A percentile compares a stretch with the other conserved stretches of the same genome.
Evolutionary conservation across 73 alveolate species (phyloP).

Genomic region (Blepharisma stoltei): DNA sequence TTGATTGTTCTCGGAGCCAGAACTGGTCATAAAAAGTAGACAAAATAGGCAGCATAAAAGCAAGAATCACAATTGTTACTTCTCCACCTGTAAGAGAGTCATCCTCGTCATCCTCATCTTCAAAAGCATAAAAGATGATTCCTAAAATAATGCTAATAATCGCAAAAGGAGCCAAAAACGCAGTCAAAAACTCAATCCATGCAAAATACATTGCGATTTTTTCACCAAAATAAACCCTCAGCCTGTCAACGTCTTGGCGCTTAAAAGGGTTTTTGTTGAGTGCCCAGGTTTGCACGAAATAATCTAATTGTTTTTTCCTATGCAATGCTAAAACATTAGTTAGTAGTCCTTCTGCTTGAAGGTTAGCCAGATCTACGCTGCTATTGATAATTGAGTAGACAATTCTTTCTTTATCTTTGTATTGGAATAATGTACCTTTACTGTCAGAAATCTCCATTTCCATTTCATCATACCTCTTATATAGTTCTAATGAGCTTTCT

Average conservation of each 20-base stretch:
- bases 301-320: neutral
- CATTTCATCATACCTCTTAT: neutral
- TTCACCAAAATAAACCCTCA: constrained; percentile 64
- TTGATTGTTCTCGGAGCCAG: constrained; percentile 14
- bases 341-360: neutral
- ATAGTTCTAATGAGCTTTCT: neutral
- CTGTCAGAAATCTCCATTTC: neutral
- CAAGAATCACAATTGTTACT: neutral
- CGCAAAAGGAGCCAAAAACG: neutral
- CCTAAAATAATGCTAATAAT: neutral
- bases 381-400: neutral
- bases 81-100: neutral
- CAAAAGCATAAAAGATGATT: neutral
- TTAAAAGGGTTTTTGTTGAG: neutral
- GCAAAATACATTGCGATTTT: constrained; percentile 63
- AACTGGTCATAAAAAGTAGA: neutral
- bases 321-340: neutral
- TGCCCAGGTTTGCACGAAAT: neutral
- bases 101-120: neutral
- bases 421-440: neutral
- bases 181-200: constrained; percentile 41
- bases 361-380: neutral
- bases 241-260: constrained; percentile 35
- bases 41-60: neutral
- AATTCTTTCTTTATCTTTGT: neutral